Base-by-base conservation (phyloP, 1,284 basidiomycete genomes). In the Schizopora paradoxa region DNA sequence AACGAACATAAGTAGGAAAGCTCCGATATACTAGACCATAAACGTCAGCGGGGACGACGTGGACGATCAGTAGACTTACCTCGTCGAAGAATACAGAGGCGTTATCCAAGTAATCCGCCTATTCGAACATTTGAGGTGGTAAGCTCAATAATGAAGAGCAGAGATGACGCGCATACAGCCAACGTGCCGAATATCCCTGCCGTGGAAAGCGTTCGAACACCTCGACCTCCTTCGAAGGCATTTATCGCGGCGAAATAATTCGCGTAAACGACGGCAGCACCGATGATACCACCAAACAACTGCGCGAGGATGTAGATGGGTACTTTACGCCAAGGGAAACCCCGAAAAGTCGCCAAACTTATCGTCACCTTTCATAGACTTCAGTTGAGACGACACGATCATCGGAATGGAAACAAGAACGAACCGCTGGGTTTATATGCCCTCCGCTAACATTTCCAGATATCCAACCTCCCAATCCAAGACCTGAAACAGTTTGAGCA, bases 271-370 rank as follows among this genome's bases (percentile, higher is more conserved):
- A 88, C 58, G 1, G 77, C 74, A 13, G 79, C 77, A 13, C 83
- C 89, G 36, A 76, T 68, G 13, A 87, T 60, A 2, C 69, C 87
- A 27, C 89, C 90, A 21, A 90, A 60, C 6, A 84, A 52, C 61
- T 92, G 89, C 0, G 84, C 76, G 29, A 78, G 56, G 41, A 88
- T 75, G 58, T 84, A 92, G 53, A 58, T 68, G 0, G 86, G 83
- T 0, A 90, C 84, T 59, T 90, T 91, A 50, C 73, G 74, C 77
- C 80, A 82, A 1, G 90, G 85, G 62, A 92, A 91, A 41, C 72
- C 72, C 47, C 88, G 77, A 57, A 79, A 78, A 4, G 77, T 67
- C 1, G 84, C 84, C 36, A 89, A 56, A 4, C 79, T 70, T 28
- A 91, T 57, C 2, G 87, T 91, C 10, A 88, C 68, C 73, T 75